phyloP scores from a whole-genome alignment of 768 basidiomycete genomes.

The Tulasnella sp. region DNA sequence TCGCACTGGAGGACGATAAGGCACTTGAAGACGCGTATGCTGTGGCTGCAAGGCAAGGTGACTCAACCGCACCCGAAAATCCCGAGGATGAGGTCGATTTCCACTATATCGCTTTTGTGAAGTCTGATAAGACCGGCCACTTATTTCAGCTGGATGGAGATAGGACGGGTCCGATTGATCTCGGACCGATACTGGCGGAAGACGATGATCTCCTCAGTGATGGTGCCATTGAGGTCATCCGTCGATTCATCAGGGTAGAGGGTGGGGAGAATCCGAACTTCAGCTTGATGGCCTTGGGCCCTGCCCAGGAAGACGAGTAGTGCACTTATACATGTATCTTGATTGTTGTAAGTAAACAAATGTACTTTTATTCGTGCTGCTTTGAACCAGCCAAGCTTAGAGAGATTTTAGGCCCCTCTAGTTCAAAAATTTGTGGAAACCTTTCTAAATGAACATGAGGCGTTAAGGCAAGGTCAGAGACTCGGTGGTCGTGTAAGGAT shows the following conservation, averaged over 20 bases:
- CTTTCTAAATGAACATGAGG: too few relatives aligned
- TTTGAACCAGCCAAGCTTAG: too few relatives aligned
- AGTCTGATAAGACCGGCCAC: slow-evolving; percentile 1
- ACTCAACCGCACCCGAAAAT: slow-evolving; percentile 2
- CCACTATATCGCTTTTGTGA: slow-evolving; percentile 11
- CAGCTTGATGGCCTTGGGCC: slow-evolving; percentile 13
- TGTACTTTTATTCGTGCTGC: too few relatives aligned
- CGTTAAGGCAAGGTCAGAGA: too few relatives aligned
- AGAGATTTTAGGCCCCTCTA: too few relatives aligned
- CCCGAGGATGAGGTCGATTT: slow-evolving; percentile 14
- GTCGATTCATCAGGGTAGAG: slow-evolving; percentile 3
- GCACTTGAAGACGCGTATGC: slow-evolving; percentile 8
- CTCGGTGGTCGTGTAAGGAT: too few relatives aligned
- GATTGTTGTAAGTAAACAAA: too few relatives aligned
- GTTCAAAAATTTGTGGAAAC: too few relatives aligned
- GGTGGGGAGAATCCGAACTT: slow-evolving; percentile 8
- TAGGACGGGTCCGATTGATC: slow-evolving; percentile 6
- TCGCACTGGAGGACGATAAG: slow-evolving; percentile 1
- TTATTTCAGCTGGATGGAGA: slow-evolving; percentile 14
- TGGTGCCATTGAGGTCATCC: neutral
- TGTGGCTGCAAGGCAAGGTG: slow-evolving; percentile 3
- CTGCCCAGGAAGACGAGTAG: neutral
- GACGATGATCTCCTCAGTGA: slow-evolving; percentile 7
- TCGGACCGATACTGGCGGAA: neutral
- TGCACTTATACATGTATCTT: too few relatives aligned